Conservation (phyloP, 345 rosid species). For the Microcos paniculata region DNA sequence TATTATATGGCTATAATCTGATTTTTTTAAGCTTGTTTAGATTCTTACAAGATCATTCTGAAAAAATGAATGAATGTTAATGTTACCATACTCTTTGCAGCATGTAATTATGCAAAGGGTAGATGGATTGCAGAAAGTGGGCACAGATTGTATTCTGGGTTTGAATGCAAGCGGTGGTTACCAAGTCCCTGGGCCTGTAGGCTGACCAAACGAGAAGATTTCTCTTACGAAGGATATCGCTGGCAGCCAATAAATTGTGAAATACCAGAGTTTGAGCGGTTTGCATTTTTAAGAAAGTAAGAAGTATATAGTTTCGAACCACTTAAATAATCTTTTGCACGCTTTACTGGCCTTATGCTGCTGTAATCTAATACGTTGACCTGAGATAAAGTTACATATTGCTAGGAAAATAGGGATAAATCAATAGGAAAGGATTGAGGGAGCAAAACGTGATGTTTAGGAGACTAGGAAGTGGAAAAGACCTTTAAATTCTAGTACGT, state of each 20-base stretch:
- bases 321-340: neutral
- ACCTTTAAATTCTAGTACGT: neutral
- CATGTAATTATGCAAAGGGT: constrained; percentile 69
- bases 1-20: neutral
- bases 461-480: neutral
- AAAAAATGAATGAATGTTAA: neutral
- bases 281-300: constrained; percentile 66
- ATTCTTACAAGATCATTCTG: neutral
- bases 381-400: too few species aligned
- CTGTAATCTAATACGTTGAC: neutral
- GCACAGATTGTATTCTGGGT: constrained; percentile 65
- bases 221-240: constrained; percentile 66
- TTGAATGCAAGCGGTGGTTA: constrained; percentile 66
- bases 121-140: constrained; percentile 55
- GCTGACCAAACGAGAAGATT: constrained; percentile 56
- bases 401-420: too few species aligned
- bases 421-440: too few species aligned
- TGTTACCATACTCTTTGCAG: constrained; percentile 31
- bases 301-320: neutral
- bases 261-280: constrained; percentile 58
- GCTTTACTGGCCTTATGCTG: neutral
- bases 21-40: neutral
- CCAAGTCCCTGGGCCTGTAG: constrained; percentile 79
- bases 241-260: constrained; percentile 83
- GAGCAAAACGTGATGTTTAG: neutral